Percentiles rank a stretch among this genome's conserved stretches.
Evolutionary conservation across 257 asterid species (phyloP).

Genomic region (Solanum dulcamara): DNA sequence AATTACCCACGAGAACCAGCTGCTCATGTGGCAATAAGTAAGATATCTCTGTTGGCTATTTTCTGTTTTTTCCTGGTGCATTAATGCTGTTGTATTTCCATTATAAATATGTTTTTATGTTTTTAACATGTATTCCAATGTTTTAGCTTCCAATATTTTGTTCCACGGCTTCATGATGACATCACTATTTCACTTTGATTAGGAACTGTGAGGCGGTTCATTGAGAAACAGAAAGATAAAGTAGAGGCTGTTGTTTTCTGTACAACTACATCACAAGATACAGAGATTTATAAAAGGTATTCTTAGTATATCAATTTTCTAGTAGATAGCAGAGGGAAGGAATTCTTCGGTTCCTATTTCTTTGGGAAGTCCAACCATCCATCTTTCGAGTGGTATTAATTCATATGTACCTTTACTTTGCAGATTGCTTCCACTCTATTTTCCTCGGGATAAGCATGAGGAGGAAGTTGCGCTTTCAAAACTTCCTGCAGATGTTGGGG

Average conservation of each 20-base stretch:
- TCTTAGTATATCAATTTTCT: neutral
- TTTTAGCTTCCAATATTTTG: neutral
- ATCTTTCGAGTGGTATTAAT: neutral
- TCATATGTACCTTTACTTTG: neutral
- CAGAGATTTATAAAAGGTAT: conserved; percentile 94
- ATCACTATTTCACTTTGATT: conserved; percentile 1
- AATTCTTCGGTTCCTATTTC: neutral
- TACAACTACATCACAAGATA: conserved; percentile 66
- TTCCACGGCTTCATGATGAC: neutral
- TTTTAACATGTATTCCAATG: neutral
- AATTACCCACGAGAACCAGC: conserved; percentile 99
- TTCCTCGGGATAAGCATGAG: conserved; percentile 86
- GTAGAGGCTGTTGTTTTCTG: conserved; percentile 74
- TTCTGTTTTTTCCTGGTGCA: neutral
- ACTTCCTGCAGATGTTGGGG: conserved; percentile 99
- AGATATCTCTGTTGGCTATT: conserved; percentile 13
- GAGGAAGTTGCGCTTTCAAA: conserved; percentile 69
- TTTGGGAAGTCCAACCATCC: neutral
- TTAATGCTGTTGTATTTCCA: neutral
- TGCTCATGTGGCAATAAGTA: conserved; percentile 97
- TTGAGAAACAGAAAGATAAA: conserved; percentile 90
- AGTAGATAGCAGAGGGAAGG: neutral
- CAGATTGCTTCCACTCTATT: conserved; percentile 95
- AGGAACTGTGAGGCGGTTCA: conserved; percentile 91
- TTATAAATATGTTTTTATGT: neutral